Conservation (phyloP, 2,329 filamentous ascomycete genomes). For the Trichophyton rubrum region DNA sequence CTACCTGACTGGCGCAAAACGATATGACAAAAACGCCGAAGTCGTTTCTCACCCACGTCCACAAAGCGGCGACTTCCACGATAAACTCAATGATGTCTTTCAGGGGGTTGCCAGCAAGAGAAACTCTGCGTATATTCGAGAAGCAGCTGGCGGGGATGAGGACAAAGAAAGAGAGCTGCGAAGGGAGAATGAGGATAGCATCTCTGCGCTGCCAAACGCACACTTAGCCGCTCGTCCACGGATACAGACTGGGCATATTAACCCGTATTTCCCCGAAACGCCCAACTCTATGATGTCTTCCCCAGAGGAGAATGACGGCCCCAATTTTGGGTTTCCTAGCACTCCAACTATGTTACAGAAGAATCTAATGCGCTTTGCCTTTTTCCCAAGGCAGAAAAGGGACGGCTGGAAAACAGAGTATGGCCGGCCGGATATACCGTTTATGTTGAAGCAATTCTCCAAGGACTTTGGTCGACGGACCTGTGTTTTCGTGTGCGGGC, state of each 20-base stretch:
- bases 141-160: constrained; percentile 59
- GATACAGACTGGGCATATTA: constrained; percentile 13
- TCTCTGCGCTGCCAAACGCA: constrained; percentile 62
- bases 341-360: constrained; percentile 83
- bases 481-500: constrained; percentile 87
- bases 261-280: constrained; percentile 12
- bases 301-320: constrained; percentile 23
- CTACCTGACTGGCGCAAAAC: constrained; percentile 72
- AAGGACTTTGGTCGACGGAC: constrained; percentile 68
- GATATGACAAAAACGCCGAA: constrained; percentile 33
- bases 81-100: constrained; percentile 77
- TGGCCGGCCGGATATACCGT: constrained; percentile 74
- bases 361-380: constrained; percentile 80
- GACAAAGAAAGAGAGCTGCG: constrained; percentile 70
- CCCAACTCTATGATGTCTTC: constrained; percentile 10
- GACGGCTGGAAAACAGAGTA: constrained; percentile 89
- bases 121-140: constrained; percentile 69
- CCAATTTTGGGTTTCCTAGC: constrained; percentile 66
- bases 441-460: constrained; percentile 72
- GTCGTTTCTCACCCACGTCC: constrained; percentile 38
- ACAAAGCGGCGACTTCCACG: constrained; percentile 65
- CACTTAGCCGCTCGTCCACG: constrained; percentile 17
- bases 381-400: constrained; percentile 45
- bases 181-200: constrained; percentile 69
- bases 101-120: constrained; percentile 77